These are phyloP conservation scores for Melastoma candidum DNA, from an alignment of 441 rosid genomes.

Conservation along the genomic window DNA sequence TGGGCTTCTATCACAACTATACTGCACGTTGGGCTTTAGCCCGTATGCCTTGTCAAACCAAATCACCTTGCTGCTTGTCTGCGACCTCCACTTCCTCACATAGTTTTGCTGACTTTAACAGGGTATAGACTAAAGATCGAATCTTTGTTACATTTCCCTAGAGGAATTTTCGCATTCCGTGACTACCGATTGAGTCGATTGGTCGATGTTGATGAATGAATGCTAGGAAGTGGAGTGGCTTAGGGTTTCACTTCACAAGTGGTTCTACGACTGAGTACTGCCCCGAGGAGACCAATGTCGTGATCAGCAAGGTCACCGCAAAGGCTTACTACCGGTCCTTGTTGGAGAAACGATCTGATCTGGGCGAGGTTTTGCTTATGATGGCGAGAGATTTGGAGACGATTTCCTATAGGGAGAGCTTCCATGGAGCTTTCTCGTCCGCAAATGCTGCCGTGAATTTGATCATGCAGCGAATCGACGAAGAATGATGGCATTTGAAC, in stretches of 20 bases:
- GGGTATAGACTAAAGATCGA: no score
- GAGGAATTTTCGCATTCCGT: no score
- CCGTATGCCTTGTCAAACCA: no score
- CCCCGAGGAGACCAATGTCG: slow-evolving; percentile 80
- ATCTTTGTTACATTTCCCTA: no score
- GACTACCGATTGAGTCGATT: no score
- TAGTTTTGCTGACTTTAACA: no score
- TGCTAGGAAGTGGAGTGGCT: slow-evolving; percentile 83
- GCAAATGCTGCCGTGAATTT: slow-evolving; percentile 70
- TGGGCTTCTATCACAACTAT: no score
- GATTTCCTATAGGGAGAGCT: slow-evolving; percentile 73
- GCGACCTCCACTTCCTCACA: no score
- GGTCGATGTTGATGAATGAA: background rate
- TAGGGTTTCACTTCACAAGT: slow-evolving; percentile 60
- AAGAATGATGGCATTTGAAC: no score
- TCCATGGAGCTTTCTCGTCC: slow-evolving; percentile 86
- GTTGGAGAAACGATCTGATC: slow-evolving; percentile 43
- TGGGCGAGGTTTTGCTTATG: slow-evolving; percentile 66
- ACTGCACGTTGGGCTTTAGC: no score
- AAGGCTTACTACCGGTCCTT: slow-evolving; percentile 39
- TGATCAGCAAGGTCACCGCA: slow-evolving; percentile 72
- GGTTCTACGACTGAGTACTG: slow-evolving; percentile 92
- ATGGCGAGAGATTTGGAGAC: slow-evolving; percentile 66
- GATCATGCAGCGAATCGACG: slow-evolving; percentile 44
- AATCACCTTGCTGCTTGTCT: no score